Evolutionary conservation across 345 rosid species (phyloP), one percentile per base, ranked within the genome.

Genomic region (Camelina neglecta): DNA sequence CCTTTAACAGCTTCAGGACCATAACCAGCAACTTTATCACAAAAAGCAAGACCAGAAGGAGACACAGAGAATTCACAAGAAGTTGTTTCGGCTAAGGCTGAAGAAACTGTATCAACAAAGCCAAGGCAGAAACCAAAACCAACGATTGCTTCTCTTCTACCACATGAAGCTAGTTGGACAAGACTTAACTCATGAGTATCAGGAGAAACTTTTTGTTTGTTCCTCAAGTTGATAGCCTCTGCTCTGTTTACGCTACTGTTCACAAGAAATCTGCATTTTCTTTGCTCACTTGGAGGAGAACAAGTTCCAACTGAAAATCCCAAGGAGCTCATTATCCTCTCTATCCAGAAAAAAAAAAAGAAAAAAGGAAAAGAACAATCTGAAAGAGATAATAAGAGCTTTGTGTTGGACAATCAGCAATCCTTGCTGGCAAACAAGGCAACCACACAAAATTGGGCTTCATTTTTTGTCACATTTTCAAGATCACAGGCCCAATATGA

Each of bases 21-120:
- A 65, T 57, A 74, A 26, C 97, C 98, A 39, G 90, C 85, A 36
- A 84, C 86, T 78, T 83, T 85, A 72, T 94, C 98, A 66, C 91
- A 91, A 20, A 84, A 94, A 45, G 92, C 90, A 76, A 94, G 93
- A 56, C 98, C 96, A 5, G 98, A 94, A 79, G 96, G 90, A 78
- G 93, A 78, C 11, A 83, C 82, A 61, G 88, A 82, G 63, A 92
- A 84, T 49, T 94, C 90, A 82, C 96, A 92, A 1, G 87, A 64
- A 63, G 48, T 49, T 44, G 83, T 86, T 18, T 88, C 93, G 18
- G 87, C 90, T 67, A 67, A 79, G 75, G 81, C 77, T 1, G n/a
- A 12, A 11, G 78, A 20, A 75, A 73, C 81, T 55, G 47, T 70
- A 79, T 86, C 71, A 73, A 36, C 75, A 82, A 64, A 20, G 76